Percentiles rank a stretch among this genome's conserved stretches.
Conservation (phyloP, 1,139 yeast species). For the Suhomyces bolitotheri region DNA sequence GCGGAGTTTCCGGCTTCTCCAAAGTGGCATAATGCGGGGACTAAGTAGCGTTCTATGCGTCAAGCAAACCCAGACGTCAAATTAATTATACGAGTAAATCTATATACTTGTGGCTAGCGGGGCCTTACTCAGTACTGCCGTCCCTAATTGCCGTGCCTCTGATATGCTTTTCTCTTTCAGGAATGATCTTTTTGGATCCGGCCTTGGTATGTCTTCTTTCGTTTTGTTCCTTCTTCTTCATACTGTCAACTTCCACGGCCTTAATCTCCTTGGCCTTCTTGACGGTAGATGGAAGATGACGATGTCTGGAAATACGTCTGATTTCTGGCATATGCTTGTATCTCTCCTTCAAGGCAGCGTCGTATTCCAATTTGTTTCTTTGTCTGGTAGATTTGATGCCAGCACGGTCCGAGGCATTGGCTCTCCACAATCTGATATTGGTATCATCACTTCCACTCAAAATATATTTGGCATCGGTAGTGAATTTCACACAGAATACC, state of each 20-base stretch:
- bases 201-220: conserved; percentile 75
- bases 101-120: too few species aligned
- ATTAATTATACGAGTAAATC: too few species aligned
- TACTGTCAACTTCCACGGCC: conserved; percentile 64
- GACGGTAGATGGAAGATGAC: conserved; percentile 84
- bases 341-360: conserved; percentile 85
- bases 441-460: conserved; percentile 95
- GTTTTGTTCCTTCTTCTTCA: conserved; percentile 80
- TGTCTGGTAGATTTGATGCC: conserved; percentile 79
- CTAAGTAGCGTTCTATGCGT: too few species aligned
- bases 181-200: conserved; percentile 60
- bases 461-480: conserved; percentile 86
- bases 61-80: too few species aligned
- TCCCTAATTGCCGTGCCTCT: conserved; percentile 78
- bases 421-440: conserved; percentile 90
- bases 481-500: conserved; percentile 76
- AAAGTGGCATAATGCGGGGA: too few species aligned
- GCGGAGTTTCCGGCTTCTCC: too few species aligned
- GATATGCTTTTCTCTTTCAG: conserved; percentile 84
- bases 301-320: conserved; percentile 82
- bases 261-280: conserved; percentile 90
- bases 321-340: conserved; percentile 97
- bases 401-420: conserved; percentile 81
- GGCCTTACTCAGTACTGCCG: too few species aligned
- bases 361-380: conserved; percentile 84